Base-by-base conservation (phyloP, 2,329 filamentous ascomycete species). In the Didymella exigua region DNA sequence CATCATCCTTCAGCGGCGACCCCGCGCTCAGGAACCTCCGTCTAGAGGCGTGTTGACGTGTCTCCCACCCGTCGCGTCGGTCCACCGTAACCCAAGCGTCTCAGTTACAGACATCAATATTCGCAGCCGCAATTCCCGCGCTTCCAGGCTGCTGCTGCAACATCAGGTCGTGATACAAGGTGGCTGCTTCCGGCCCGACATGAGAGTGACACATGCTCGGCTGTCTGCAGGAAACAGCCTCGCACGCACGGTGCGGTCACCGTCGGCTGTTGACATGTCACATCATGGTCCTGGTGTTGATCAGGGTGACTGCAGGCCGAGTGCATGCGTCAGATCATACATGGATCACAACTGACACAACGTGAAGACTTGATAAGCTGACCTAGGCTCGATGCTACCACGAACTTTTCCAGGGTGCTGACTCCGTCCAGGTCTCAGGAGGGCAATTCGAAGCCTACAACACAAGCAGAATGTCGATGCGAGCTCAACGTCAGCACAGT, bases 1-100 rank as follows among this genome's bases (percentile, higher is more conserved):
- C 50, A 55, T 54, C 63, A 54, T 60, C 60, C 59, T 58, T 55
- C 50, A 57, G 57, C n/a, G n/a, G n/a, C n/a, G n/a, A n/a, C 58
- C 58, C 58, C 63, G 56, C 52, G 52, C 53, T 56, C 53, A 55
- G 51, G 48, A 53, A 55, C 50, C 43, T 49, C 31, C 44, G 29
- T 44, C 30, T 36, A 53, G 49, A 26, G 41, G 45, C 45, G 45
- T 37, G 48, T 50, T 44, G 46, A 49, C 46, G 40, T 51, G 48
- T 51, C 48, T 23, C 33, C 36, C 21, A 18, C 37, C 48, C 48
- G 21, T 26, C 26, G 26, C 31, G 7, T 14, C n/a, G 48, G 48
- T 45, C 33, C 19, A 21, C 38, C 16, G 23, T 43, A 23, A 43
- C 37, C 33, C 37, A n/a, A 9, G 21, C 26, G 51, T 49, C 44